Evolutionary conservation across 441 rosid genomes (phyloP).

Genomic region (Flueggea neowawraea): DNA sequence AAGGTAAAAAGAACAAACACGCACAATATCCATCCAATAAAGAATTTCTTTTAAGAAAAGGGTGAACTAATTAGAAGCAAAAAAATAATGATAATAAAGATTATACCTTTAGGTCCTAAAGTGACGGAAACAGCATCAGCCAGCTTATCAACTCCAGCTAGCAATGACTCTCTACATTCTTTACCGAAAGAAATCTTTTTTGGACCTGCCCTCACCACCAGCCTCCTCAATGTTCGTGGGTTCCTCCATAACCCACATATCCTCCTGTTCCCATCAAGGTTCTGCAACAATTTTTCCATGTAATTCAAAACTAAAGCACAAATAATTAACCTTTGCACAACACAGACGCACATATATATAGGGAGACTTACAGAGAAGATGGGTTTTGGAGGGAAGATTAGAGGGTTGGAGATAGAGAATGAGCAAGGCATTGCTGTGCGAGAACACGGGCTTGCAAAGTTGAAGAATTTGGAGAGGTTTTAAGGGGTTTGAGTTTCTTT

Average conservation of each 20-base stretch:
- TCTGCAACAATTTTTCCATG: conserved; percentile 31
- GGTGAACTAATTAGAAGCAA: conserved; percentile 4
- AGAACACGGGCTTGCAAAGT: neutral
- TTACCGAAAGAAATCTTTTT: conserved; percentile 67
- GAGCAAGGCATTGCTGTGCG: conserved; percentile 14
- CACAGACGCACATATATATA: neutral
- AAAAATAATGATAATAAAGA: too few relatives aligned
- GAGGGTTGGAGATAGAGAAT: conserved; percentile 13
- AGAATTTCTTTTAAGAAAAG: neutral
- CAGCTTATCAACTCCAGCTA: conserved; percentile 82
- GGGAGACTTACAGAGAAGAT: conserved; percentile 14
- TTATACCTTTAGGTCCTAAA: conserved; percentile 78
- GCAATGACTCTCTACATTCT: conserved; percentile 68
- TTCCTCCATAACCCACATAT: conserved; percentile 22
- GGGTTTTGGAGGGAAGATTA: conserved; percentile 15
- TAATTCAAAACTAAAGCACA: conserved; percentile 3
- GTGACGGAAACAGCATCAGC: conserved; percentile 93
- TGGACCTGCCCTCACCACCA: conserved; percentile 66
- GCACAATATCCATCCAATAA: neutral
- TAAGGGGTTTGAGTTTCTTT: neutral
- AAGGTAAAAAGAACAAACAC: neutral
- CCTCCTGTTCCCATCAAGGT: conserved; percentile 26
- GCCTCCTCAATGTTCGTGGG: conserved; percentile 27
- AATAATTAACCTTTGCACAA: neutral
- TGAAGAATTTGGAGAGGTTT: conserved; percentile 11